Base-by-base conservation (phyloP, 192 early-diverging fungal genomes). In the Backusella macrospora region DNA sequence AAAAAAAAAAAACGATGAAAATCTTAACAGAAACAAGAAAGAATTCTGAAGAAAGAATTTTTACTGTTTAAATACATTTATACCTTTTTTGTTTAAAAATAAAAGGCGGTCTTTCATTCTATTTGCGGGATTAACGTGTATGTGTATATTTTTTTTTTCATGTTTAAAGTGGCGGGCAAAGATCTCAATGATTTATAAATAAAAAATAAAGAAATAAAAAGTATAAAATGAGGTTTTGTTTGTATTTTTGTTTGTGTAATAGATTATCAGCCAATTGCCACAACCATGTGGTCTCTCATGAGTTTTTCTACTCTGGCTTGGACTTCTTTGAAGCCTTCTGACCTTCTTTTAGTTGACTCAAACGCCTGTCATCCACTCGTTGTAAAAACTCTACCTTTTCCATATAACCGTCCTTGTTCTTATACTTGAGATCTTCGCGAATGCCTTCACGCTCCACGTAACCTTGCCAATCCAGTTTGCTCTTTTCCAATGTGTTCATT, bases 361-460 rank as follows among this genome's bases (percentile, higher is more conserved):
- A 78, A 21, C 88, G 86, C 14, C 87, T 78, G 26, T 90, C 89
- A 63, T 92, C 89, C 12, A 86, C 82, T 44, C 91, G 82, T 45
- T 90, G 79, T 13, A 92, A 78, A 73, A 92, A 92, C 9, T 83
- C 88, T 5, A 88, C 86, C 77, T 92, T 92, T 47, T 92, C 91
- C 80, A 92, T 80, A 64, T 89, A 92, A 74, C 91, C 91, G 77
- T 90, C 88, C 76, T 92, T 92, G 52, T 91, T 89, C 39, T 83
- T 82, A 70, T 86, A 86, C 66, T 89, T 87, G 23, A 92, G 63
- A 44, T 88, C 83, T 42, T 92, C 88, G 29, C 80, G 83, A 62
- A 90, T 88, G 6, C 90, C 89, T 65, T 86, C 87, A 38, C 82
- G 79, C 26, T 87, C 86, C 23, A 92, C 90, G 79, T 84, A 90